Base-by-base conservation (phyloP, 495 filamentous ascomycete species). In the Hamigera avellanea region DNA sequence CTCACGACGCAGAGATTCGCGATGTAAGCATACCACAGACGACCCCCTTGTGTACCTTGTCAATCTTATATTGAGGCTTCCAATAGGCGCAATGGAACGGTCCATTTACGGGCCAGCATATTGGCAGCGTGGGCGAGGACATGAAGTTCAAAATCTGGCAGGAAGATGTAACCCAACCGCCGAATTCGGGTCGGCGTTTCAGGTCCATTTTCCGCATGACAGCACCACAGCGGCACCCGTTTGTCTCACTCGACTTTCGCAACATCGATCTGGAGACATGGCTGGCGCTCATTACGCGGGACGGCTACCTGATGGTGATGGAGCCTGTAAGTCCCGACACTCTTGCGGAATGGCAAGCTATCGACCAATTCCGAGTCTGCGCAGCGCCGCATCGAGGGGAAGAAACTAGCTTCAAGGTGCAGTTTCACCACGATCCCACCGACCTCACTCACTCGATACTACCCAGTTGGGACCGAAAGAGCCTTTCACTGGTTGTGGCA, bases 301-400 rank as follows among this genome's bases (percentile, higher is more conserved):
- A 89, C 50, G 89, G 85, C 13, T 69, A 75, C 25, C 66, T 96
- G 16, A 75, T 74, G 36, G 68, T 96, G 12, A 82, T 79, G 53
- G 91, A 96, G 54, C 89, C 89, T 31, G 78, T 82, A 29, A 83
- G 84, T 33, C 79, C 83, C n/a, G 84, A 91, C 47, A 80, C 78
- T 40, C 61, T 94, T 29, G 69, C 74, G 13, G 78, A 82, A 35
- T 95, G 84, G 78, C 69, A 71, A 13, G 60, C 73, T 9, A 51
- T 94, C 12, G 84, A 89, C 50, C 70, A 76, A 59, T 67, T 81
- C 62, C 61, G 76, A 56, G 61, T 82, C 42, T 70, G 81, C 52
- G 48, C 62, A 42, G 51, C 72, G 42, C 75, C 76, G 2, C 57
- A 66, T 23, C 70, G 81, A 35, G 83, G 82, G 28, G 85, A 86